Evolutionary conservation across 768 basidiomycete species (phyloP).

Genomic region (Tulasnella sp.): DNA sequence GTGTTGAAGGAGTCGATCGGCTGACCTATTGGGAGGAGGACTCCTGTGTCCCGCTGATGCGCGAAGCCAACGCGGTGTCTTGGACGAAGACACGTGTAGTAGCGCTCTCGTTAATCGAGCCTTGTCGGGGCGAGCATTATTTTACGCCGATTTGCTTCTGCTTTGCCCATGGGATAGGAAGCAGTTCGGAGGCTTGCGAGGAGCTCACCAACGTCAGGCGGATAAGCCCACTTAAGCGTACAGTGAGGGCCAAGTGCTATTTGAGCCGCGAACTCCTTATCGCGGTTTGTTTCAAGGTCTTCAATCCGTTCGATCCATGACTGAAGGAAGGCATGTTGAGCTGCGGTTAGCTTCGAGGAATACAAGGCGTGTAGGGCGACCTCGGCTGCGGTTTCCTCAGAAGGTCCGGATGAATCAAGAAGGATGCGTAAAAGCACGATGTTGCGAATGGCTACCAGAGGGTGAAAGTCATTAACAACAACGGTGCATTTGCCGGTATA

Average conservation of each 20-base stretch:
- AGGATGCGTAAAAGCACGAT: constrained; percentile 44
- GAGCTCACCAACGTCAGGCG: neutral
- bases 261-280: neutral
- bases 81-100: constrained; percentile 41
- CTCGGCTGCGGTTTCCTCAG: constrained; percentile 41
- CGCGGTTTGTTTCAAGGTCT: neutral
- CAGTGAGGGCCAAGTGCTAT: neutral
- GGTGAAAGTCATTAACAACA: constrained; percentile 43
- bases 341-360: constrained; percentile 42
- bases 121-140: constrained; percentile 38
- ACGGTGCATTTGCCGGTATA: constrained; percentile 43
- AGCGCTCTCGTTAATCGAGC: constrained; percentile 44
- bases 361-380: constrained; percentile 50
- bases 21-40: constrained; percentile 49
- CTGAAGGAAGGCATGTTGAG: constrained; percentile 34
- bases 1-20: constrained; percentile 41
- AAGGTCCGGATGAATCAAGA: constrained; percentile 34
- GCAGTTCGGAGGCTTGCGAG: too few relatives aligned
- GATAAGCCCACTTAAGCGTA: neutral
- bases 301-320: constrained; percentile 25
- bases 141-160: neutral
- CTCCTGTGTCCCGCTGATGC: constrained; percentile 42
- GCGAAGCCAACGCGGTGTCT: constrained; percentile 46
- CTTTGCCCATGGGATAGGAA: neutral
- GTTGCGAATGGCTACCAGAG: constrained; percentile 40